These are phyloP conservation scores for Canna indica DNA, from an alignment of 176 grass and related monocot genomes.

Conservation along the genomic window DNA sequence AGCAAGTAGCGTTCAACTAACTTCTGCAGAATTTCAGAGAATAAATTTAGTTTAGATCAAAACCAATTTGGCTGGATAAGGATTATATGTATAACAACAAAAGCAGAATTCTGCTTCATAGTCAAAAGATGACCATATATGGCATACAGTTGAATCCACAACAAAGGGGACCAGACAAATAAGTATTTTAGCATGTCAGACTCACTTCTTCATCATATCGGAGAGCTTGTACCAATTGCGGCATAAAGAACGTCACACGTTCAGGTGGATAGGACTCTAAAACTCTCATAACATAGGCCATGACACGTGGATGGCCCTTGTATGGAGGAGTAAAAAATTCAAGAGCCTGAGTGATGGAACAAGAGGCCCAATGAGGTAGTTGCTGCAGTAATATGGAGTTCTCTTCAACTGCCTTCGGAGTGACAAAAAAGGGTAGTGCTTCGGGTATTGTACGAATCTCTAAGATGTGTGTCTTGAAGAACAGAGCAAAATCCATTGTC, in stretches of 20 bases:
- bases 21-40: slow-evolving; percentile 53
- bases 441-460: slow-evolving; percentile 88
- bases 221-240: slow-evolving; percentile 93
- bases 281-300: slow-evolving; percentile 97
- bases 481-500: neutral
- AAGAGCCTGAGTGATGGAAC: slow-evolving; percentile 90
- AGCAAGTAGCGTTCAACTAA: slow-evolving; percentile 98
- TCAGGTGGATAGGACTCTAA: slow-evolving; percentile 96
- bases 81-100: neutral
- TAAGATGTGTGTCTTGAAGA: slow-evolving; percentile 56
- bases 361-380: slow-evolving; percentile 91
- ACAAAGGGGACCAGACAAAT: neutral
- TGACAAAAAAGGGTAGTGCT: slow-evolving; percentile 96
- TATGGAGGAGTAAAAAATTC: slow-evolving; percentile 95
- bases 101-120: neutral
- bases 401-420: slow-evolving; percentile 91
- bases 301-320: slow-evolving; percentile 92
- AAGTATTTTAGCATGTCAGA: neutral
- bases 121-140: neutral
- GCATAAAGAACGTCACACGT: slow-evolving; percentile 96
- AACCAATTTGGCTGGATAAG: slow-evolving; percentile 10
- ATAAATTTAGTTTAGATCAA: neutral
- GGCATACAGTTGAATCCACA: neutral
- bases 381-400: slow-evolving; percentile 87
- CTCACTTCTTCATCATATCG: slow-evolving; percentile 88